Conservation (phyloP, 2,329 filamentous ascomycete species). For the Pyricularia sp. region DNA sequence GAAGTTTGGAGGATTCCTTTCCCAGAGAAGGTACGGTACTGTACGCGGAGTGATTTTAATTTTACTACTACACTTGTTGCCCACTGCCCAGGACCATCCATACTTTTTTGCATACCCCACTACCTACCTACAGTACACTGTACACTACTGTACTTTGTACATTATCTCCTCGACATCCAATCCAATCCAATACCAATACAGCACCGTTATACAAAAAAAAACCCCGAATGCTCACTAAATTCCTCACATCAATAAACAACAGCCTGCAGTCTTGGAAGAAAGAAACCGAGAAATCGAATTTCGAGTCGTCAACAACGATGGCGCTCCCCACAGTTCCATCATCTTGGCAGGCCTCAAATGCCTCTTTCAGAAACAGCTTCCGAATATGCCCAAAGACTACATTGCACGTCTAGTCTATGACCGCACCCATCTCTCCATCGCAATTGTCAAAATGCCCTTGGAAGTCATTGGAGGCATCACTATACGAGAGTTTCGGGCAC, state of each 20-base stretch:
- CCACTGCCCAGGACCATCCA: not conserved
- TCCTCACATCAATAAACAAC: not conserved
- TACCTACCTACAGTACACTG: no score
- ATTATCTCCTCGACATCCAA: no score
- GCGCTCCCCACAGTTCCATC: slow-evolving; percentile 56
- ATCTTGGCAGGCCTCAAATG: slow-evolving; percentile 70
- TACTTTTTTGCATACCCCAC: no score
- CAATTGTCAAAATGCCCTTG: slow-evolving; percentile 65
- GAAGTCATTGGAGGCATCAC: slow-evolving; percentile 65
- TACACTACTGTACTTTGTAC: no score
- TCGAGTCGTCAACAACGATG: slow-evolving; percentile 68
- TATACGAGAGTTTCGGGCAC: slow-evolving; percentile 61
- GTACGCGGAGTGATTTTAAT: no score
- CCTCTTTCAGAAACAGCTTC: slow-evolving; percentile 70
- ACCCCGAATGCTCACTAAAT: not conserved
- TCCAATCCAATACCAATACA: no score
- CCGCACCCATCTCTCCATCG: slow-evolving; percentile 64
- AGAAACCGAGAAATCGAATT: slow-evolving; percentile 66
- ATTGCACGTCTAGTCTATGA: slow-evolving; percentile 69
- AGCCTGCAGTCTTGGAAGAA: slow-evolving; percentile 66
- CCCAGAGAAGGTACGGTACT: slow-evolving; percentile 3
- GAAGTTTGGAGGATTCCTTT: not conserved
- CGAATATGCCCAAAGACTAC: slow-evolving; percentile 75
- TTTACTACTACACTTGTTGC: not conserved
- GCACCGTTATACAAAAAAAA: no score